A percentile compares a stretch with the other conserved stretches of the same genome.
These are phyloP conservation scores for Neurospora pannonica DNA, from an alignment of 495 filamentous ascomycete genomes.

Conservation along the genomic window DNA sequence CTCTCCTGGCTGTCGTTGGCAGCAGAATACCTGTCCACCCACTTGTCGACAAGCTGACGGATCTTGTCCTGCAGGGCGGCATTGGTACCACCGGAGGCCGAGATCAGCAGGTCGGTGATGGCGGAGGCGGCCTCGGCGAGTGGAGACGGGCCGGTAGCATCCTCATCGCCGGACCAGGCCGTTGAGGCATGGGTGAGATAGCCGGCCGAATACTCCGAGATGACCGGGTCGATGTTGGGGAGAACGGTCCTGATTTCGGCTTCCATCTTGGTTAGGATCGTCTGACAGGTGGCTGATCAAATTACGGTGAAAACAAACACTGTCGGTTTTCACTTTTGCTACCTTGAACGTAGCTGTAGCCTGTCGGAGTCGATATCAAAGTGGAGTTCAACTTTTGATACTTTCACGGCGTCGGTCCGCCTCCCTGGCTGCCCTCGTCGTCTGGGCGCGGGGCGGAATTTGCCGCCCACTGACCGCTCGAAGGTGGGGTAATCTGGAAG, in stretches of 20 bases:
- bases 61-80: conserved; percentile 66
- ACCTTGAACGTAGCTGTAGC: background rate
- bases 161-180: conserved; percentile 66
- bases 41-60: conserved; percentile 77
- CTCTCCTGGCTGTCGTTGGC: conserved; percentile 48
- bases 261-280: conserved; percentile 54
- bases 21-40: conserved; percentile 70
- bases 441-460: background rate
- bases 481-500: background rate
- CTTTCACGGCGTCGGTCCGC: background rate
- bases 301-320: background rate
- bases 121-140: conserved; percentile 75
- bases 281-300: background rate
- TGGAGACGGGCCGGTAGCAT: conserved; percentile 56
- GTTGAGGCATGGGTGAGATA: conserved; percentile 90
- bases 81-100: conserved; percentile 70
- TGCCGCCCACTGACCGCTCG: background rate
- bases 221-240: conserved; percentile 78
- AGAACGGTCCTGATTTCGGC: conserved; percentile 78
- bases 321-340: background rate
- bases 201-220: conserved; percentile 89
- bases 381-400: background rate
- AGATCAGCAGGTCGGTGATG: conserved; percentile 78
- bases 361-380: background rate
- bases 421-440: background rate